Percentiles rank a stretch among this genome's conserved stretches.
phyloP scores from a whole-genome alignment of 176 grass and related monocot species.

The Carex kokanica region DNA sequence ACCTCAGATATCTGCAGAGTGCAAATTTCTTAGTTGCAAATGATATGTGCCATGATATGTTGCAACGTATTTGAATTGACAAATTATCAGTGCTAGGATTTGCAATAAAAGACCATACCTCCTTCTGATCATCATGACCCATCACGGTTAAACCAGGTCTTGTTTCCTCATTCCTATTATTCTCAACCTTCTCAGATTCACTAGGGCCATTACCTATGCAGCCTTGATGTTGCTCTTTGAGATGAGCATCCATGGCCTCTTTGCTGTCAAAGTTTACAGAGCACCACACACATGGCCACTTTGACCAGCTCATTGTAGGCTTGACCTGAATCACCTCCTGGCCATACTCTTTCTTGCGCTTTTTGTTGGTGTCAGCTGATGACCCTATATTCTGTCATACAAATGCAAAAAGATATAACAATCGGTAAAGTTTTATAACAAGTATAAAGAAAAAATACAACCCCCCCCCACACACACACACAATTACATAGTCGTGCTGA shows the following conservation, averaged over 20 bases:
- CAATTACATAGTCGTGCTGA: background rate
- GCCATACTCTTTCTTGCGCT: constrained; percentile 4
- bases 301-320: background rate
- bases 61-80: background rate
- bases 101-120: background rate
- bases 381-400: background rate
- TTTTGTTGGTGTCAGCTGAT: background rate
- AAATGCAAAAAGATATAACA: background rate
- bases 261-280: background rate
- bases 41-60: background rate
- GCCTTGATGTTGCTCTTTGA: background rate
- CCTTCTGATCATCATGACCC: background rate
- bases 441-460: background rate
- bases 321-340: background rate
- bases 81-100: background rate
- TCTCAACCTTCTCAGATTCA: constrained; percentile 7
- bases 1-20: background rate
- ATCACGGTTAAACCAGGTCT: background rate
- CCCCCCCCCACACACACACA: background rate
- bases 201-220: background rate
- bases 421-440: too few species aligned
- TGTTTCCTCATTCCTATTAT: background rate
- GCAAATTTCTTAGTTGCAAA: background rate
- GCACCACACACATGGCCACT: background rate
- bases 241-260: background rate